A percentile compares a stretch with the other conserved stretches of the same genome.
Conservation (phyloP, 768 basidiomycete genomes). For the Leccinum ochraceum region DNA sequence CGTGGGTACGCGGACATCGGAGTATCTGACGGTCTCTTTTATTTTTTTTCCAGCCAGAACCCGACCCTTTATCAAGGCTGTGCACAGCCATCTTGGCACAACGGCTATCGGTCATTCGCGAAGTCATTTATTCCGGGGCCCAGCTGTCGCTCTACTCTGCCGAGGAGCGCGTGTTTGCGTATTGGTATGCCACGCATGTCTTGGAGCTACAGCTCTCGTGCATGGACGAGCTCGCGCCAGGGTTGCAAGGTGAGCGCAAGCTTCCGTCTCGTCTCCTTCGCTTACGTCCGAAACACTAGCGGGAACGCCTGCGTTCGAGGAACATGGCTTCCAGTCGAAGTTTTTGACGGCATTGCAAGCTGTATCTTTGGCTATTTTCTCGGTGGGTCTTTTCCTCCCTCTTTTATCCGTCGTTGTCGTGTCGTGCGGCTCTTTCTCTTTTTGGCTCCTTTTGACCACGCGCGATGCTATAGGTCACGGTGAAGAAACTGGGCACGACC, state of each 20-base stretch:
- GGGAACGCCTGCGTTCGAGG: constrained; percentile 37
- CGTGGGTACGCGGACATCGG: background rate
- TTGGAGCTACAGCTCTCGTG: constrained; percentile 55
- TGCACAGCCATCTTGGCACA: constrained; percentile 48
- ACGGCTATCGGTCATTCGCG: constrained; percentile 60
- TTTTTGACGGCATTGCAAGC: constrained; percentile 59
- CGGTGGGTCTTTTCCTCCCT: constrained; percentile 38
- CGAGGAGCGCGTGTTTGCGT: constrained; percentile 71
- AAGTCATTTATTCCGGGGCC: constrained; percentile 74
- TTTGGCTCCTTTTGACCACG: background rate
- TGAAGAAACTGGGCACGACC: constrained; percentile 45
- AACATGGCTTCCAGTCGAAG: constrained; percentile 50
- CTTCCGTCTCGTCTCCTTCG: background rate
- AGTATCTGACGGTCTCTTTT: constrained; percentile 5
- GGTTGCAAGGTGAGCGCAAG: constrained; percentile 40
- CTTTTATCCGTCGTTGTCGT: background rate
- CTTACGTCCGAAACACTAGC: background rate
- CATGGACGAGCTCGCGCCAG: constrained; percentile 48
- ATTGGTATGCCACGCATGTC: constrained; percentile 68
- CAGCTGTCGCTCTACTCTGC: constrained; percentile 71
- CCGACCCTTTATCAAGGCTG: constrained; percentile 30
- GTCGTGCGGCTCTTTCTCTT: background rate
- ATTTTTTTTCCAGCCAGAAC: constrained; percentile 17
- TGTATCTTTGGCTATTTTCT: constrained; percentile 53
- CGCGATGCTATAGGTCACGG: constrained; percentile 42